phyloP scores from a whole-genome alignment of 371 early-diverging fungal genomes.

The Lichtheimia ornata region DNA sequence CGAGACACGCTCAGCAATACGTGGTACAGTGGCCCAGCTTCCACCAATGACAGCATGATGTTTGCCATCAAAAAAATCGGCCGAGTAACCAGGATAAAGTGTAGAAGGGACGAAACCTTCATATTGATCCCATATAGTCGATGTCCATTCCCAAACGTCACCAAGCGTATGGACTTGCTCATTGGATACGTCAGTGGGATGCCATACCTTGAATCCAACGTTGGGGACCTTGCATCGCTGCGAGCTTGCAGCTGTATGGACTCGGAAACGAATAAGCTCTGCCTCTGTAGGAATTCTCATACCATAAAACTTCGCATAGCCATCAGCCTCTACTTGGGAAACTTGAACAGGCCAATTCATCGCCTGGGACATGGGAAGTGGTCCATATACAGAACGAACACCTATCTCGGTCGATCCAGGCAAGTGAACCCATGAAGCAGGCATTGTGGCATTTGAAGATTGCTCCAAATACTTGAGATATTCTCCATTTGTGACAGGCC shows the following conservation, averaged over 20 bases:
- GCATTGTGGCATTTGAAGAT: constrained; percentile 16
- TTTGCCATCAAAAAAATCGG: constrained; percentile 89
- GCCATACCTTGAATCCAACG: constrained; percentile 65
- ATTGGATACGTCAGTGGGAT: constrained; percentile 49
- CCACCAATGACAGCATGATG: constrained; percentile 84
- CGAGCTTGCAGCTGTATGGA: not conserved
- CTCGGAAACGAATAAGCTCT: constrained; percentile 52
- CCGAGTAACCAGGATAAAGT: constrained; percentile 87
- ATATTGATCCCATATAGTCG: constrained; percentile 58
- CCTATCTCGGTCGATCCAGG: constrained; percentile 26
- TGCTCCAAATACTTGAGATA: constrained; percentile 60
- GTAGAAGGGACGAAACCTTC: constrained; percentile 63
- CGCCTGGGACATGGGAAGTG: constrained; percentile 51
- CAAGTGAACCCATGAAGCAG: constrained; percentile 55
- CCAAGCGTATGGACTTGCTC: constrained; percentile 54
- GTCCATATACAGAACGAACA: constrained; percentile 72
- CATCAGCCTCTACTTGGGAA: constrained; percentile 67
- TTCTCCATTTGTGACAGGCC: constrained; percentile 84
- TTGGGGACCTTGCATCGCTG: constrained; percentile 40
- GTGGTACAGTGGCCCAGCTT: constrained; percentile 86
- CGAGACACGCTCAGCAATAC: constrained; percentile 68
- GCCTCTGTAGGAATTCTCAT: constrained; percentile 69
- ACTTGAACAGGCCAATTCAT: constrained; percentile 77
- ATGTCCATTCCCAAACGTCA: constrained; percentile 88
- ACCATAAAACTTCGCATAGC: constrained; percentile 62